Percentiles rank a stretch among this genome's conserved stretches.
Conservation (phyloP, 805 yeast species). For the Zygosaccharomyces rouxii region DNA sequence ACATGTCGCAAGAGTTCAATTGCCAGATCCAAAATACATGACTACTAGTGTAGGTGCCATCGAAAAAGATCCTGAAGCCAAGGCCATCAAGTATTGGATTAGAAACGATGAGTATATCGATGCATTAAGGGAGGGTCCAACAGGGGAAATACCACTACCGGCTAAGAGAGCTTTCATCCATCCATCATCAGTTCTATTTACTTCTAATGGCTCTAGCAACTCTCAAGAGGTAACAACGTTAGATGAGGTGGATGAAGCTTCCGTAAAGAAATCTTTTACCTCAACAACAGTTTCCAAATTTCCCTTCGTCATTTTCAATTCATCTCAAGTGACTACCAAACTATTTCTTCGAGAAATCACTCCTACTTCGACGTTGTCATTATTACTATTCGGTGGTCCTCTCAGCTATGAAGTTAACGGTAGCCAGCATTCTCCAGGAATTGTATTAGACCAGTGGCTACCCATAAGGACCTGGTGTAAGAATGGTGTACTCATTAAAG, state of each 20-base stretch:
- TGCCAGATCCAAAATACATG: slow-evolving; percentile 74
- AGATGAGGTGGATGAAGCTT: slow-evolving; percentile 16
- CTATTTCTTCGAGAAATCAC: slow-evolving; percentile 71
- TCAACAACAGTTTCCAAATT: slow-evolving; percentile 40
- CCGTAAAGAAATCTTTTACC: slow-evolving; percentile 26
- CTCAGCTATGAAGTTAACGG: slow-evolving; percentile 52
- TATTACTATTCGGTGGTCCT: slow-evolving; percentile 78
- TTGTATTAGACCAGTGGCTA: slow-evolving; percentile 82
- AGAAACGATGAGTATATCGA: slow-evolving; percentile 53
- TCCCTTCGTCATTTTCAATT: slow-evolving; percentile 59
- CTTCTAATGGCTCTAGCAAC: slow-evolving; percentile 36
- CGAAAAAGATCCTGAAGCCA: slow-evolving; percentile 81
- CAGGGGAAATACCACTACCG: slow-evolving; percentile 39
- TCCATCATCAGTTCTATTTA: slow-evolving; percentile 77
- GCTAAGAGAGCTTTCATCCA: slow-evolving; percentile 75
- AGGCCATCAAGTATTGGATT: slow-evolving; percentile 66
- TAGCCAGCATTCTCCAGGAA: slow-evolving; percentile 66
- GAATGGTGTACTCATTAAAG: slow-evolving; percentile 78
- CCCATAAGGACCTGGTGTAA: slow-evolving; percentile 92
- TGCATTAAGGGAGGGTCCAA: slow-evolving; percentile 18
- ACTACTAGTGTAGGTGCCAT: slow-evolving; percentile 73
- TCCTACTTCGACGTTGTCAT: slow-evolving; percentile 68
- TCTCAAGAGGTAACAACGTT: slow-evolving; percentile 25
- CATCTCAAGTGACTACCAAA: slow-evolving; percentile 61
- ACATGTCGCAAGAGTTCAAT: slow-evolving; percentile 70